Evolutionary conservation across 208 protist genomes (phyloP), one percentile per base, ranked within the genome.

Genomic region (Wallacemonas sp.): DNA sequence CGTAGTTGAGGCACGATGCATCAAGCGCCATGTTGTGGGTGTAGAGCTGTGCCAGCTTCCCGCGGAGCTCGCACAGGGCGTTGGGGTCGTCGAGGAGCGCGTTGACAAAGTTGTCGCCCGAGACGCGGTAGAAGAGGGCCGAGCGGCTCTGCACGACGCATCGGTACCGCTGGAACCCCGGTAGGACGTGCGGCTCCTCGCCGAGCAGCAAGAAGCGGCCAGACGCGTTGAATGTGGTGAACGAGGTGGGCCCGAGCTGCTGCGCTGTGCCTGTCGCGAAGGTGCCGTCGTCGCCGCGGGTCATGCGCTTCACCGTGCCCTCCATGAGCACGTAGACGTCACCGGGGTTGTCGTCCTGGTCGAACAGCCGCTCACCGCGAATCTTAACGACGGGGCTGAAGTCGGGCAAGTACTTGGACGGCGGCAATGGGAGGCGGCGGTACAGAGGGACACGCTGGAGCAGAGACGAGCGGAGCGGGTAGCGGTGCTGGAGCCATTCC

Each of bases 261-360:
- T 93, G 87, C 23, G 63, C 54, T 19, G 78, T 78, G 14, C 83
- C 75, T 16, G 56, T 64, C 32, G 67, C 65, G 65, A 81, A 82
- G 2, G 71, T 82, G 43, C 68, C 76, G 46, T 83, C 79, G 1
- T 34, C 29, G n/a, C 76, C 82, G 21, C 49, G 41, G 8, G 79
- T 72, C 14, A 62, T 74, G 16, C 90, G 85, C 48, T 64, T 47
- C 43, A 96, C 87, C 12, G 72, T 68, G 6, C 90, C 90, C 60
- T 96, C 90, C 11, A 94, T 29, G 39, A 96, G 72, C 60, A 83
- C 90, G 78, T 90, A 96, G 38, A 96, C 81, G 29, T 83, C 85
- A 23, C 85, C 87, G 3, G 85, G 68, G 0, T 46, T 52, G 54
- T 92, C 83, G 44, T 76, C 86, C 46, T 96, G 73, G 4, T 88